Evolutionary conservation across 148 eudicot genomes (phyloP).

Genomic region (Vaccinium macrocarpon): DNA sequence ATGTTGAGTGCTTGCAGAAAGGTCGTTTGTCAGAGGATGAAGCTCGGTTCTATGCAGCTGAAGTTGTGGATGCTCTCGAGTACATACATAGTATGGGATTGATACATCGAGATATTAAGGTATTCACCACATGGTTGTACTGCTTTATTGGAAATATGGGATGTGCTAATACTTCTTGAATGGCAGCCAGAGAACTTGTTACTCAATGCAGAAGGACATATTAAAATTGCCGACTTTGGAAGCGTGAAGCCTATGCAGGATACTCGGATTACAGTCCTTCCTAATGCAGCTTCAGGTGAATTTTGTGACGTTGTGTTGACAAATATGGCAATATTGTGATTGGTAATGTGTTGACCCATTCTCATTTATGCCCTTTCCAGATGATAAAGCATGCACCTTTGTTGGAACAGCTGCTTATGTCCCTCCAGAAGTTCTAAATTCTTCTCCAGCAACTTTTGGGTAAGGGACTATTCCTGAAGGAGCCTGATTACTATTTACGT

Average conservation of each 20-base stretch:
- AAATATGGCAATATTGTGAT: not conserved
- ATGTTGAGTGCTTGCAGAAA: slow-evolving; percentile 61
- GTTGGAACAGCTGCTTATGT: slow-evolving; percentile 99
- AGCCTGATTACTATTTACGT: not conserved
- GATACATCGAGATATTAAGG: slow-evolving; percentile 98
- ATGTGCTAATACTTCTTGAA: slow-evolving; percentile 26
- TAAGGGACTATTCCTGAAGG: slow-evolving; percentile 28
- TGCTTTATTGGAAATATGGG: slow-evolving; percentile 10
- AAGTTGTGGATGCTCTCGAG: slow-evolving; percentile 95
- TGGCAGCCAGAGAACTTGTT: slow-evolving; percentile 97
- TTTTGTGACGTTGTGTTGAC: not conserved
- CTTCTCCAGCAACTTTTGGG: slow-evolving; percentile 99
- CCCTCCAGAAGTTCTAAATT: slow-evolving; percentile 96
- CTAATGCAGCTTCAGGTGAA: slow-evolving; percentile 93
- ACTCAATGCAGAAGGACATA: slow-evolving; percentile 91
- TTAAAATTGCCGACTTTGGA: slow-evolving; percentile 96
- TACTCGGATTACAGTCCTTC: slow-evolving; percentile 89
- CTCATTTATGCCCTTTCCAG: slow-evolving; percentile 34
- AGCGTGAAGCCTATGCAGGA: slow-evolving; percentile 99
- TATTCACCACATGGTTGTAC: slow-evolving; percentile 19
- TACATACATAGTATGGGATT: slow-evolving; percentile 93
- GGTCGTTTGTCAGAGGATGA: slow-evolving; percentile 90
- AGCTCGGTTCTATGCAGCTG: slow-evolving; percentile 95
- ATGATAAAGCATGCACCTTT: slow-evolving; percentile 97
- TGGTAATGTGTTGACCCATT: slow-evolving; percentile 17